A percentile compares a stretch with the other conserved stretches of the same genome.
Evolutionary conservation across 208 protist genomes (phyloP).

Genomic region (Leishmania braziliensis): DNA sequence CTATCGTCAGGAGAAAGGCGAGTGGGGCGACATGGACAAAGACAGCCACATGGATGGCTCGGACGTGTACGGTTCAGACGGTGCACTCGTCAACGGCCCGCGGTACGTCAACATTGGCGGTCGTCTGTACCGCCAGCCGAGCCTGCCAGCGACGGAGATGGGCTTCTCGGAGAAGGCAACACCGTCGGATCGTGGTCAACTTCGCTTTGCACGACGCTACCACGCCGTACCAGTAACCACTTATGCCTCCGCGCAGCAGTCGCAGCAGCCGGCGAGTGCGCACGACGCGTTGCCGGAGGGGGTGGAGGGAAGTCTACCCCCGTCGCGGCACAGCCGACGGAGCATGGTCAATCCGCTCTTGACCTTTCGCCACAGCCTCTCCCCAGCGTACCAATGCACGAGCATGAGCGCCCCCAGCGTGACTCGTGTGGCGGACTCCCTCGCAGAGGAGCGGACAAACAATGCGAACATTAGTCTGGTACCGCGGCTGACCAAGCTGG

Average conservation of each 20-base stretch:
- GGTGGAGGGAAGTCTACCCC: conserved; percentile 6
- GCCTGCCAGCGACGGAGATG: conserved; percentile 31
- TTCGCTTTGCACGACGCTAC: conserved; percentile 70
- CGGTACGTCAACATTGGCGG: conserved; percentile 85
- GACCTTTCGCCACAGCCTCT: conserved; percentile 39
- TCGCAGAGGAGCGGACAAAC: conserved; percentile 33
- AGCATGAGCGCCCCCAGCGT: conserved; percentile 8
- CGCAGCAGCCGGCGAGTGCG: neutral
- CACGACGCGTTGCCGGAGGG: neutral
- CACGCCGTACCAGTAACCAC: conserved; percentile 58
- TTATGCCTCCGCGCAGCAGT: conserved; percentile 21
- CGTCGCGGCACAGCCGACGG: conserved; percentile 16
- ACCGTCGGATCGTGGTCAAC: conserved; percentile 50
- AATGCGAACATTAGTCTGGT: conserved; percentile 35
- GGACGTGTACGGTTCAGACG: conserved; percentile 13
- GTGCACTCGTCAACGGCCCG: conserved; percentile 28
- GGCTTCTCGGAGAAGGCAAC: conserved; percentile 15
- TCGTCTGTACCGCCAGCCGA: conserved; percentile 69
- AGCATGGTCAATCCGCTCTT: conserved; percentile 47
- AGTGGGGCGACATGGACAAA: conserved; percentile 12
- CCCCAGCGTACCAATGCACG: conserved; percentile 13
- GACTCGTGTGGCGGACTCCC: conserved; percentile 30
- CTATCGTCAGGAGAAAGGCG: conserved; percentile 24
- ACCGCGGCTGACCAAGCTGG: conserved; percentile 30
- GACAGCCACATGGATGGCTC: conserved; percentile 17